These are phyloP conservation scores for Aspergillus fructus DNA, from an alignment of 2,329 filamentous ascomycete species.

Conservation along the genomic window DNA sequence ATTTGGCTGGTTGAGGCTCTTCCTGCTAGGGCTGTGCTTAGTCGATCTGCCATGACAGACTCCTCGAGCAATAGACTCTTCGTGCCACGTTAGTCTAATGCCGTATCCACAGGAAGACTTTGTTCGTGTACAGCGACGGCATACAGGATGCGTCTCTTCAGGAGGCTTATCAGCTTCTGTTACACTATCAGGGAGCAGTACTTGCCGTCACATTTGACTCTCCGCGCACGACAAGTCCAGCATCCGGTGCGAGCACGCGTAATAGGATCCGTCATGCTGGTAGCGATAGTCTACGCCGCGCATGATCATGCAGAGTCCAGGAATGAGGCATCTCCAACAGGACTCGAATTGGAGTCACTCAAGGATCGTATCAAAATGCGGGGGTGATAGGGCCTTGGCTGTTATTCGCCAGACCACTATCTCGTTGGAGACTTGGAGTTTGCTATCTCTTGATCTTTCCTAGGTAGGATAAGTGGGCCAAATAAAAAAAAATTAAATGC, in stretches of 20 bases:
- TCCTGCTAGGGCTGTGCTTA: neutral
- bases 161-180: too few species aligned
- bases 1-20: neutral
- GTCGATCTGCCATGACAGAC: slow-evolving; percentile 24
- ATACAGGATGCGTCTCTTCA: neutral
- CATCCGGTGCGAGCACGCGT: slow-evolving; percentile 23
- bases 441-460: too few species aligned
- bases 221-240: slow-evolving; percentile 21
- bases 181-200: neutral
- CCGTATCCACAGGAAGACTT: slow-evolving; percentile 19
- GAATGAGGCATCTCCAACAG: too few species aligned
- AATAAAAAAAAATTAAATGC: slow-evolving; percentile 5
- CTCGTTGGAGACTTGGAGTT: too few species aligned
- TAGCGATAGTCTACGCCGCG: too few species aligned
- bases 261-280: neutral
- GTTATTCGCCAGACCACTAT: too few species aligned
- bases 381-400: too few species aligned
- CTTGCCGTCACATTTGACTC: slow-evolving; percentile 26
- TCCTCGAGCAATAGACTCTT: slow-evolving; percentile 26
- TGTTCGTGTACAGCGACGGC: neutral
- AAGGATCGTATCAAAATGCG: too few species aligned
- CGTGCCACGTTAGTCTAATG: slow-evolving; percentile 24
- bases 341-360: too few species aligned
- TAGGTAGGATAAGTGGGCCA: neutral
- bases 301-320: too few species aligned